These are phyloP conservation scores for Clonostachys rosea DNA, from an alignment of 2,329 filamentous ascomycete species.

Conservation along the genomic window DNA sequence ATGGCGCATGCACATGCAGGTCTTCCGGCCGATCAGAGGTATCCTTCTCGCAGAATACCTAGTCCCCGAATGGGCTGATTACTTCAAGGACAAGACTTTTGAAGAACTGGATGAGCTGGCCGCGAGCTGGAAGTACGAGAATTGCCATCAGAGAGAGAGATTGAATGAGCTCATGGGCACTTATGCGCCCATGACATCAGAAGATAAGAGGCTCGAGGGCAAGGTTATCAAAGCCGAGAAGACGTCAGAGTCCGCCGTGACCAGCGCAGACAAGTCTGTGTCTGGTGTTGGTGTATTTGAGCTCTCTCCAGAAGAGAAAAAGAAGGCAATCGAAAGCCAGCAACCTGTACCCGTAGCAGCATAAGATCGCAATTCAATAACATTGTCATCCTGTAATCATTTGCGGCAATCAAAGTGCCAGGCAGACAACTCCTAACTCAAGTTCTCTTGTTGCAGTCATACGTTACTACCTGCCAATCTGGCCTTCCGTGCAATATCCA, in stretches of 20 bases:
- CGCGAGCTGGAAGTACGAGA: conserved; percentile 44
- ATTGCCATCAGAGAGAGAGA: conserved; percentile 43
- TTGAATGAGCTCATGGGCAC: conserved; percentile 43
- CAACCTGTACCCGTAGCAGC: neutral
- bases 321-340: conserved; percentile 2
- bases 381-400: too few relatives aligned
- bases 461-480: neutral
- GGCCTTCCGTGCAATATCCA: conserved; percentile 3
- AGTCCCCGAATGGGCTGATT: conserved; percentile 46
- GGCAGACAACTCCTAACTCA: too few relatives aligned
- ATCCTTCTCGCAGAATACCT: conserved; percentile 40
- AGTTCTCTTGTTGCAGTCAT: too few relatives aligned
- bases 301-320: conserved; percentile 15
- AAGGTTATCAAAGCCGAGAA: conserved; percentile 13
- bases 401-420: too few relatives aligned
- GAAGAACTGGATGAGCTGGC: conserved; percentile 50
- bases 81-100: conserved; percentile 43
- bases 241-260: neutral
- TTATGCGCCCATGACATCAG: conserved; percentile 27
- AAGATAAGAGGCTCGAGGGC: conserved; percentile 12
- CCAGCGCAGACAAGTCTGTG: conserved; percentile 8
- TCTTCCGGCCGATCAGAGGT: conserved; percentile 35
- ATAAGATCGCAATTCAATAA: neutral
- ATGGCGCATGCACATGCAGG: conserved; percentile 43
- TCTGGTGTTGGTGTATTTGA: conserved; percentile 20